Conservation (phyloP, 2,329 filamentous ascomycete genomes). For the Fusarium tjaetaba region DNA sequence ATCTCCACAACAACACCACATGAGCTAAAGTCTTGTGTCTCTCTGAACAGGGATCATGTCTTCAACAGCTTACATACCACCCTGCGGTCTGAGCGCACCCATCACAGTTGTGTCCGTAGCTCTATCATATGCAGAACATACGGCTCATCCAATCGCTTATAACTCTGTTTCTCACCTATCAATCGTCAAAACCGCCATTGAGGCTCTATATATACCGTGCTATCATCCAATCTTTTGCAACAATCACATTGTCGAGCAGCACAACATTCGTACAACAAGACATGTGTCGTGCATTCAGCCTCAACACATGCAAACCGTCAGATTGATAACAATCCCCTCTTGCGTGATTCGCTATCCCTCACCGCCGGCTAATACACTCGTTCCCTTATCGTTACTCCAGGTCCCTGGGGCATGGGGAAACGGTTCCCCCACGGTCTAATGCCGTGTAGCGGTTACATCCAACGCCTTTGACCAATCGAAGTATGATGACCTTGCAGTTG, state of each 20-base stretch:
- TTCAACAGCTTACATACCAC: conserved; percentile 17
- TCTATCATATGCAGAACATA: conserved; percentile 1
- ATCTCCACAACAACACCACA: conserved; percentile 5
- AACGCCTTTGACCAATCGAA: conserved; percentile 25
- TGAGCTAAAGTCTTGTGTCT: neutral
- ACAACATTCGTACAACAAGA: neutral
- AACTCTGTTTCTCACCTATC: neutral
- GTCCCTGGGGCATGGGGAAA: neutral
- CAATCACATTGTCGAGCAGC: neutral
- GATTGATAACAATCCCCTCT: neutral
- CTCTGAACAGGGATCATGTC: conserved; percentile 13
- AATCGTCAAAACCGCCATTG: neutral
- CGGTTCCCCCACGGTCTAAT: conserved; percentile 13
- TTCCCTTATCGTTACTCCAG: conserved; percentile 7
- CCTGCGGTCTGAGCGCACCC: conserved; percentile 19
- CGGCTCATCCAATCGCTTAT: neutral
- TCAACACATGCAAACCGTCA: conserved; percentile 7
- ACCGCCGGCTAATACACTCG: conserved; percentile 14
- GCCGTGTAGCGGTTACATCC: conserved; percentile 23
- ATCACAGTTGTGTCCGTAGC: neutral
- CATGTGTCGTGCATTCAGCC: neutral
- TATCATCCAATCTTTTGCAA: neutral
- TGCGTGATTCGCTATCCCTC: conserved; percentile 21
- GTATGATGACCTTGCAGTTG: conserved; percentile 2
- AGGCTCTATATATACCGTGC: neutral